These are phyloP conservation scores for Plasmodium chabaudi DNA, from an alignment of 169 alveolate genomes.

Conservation along the genomic window DNA sequence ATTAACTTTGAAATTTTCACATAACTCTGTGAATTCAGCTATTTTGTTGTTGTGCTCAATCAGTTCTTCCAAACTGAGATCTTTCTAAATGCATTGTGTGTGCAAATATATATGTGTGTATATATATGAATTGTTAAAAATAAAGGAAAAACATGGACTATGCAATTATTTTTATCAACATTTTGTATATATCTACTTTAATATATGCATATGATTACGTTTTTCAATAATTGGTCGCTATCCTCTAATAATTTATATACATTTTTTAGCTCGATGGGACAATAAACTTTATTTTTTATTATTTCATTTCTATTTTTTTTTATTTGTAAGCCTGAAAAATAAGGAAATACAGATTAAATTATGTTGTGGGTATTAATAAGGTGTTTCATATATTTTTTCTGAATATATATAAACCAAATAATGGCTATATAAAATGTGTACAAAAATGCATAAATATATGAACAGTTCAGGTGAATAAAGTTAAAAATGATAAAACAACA, in stretches of 20 bases:
- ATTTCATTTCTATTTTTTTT: conserved; percentile 53
- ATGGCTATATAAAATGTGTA: no score
- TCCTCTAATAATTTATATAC: conserved; percentile 52
- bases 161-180: no score
- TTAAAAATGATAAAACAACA: not conserved
- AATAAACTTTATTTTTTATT: conserved; percentile 65
- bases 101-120: not conserved
- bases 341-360: not conserved
- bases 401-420: no score
- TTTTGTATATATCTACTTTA: no score
- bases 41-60: conserved; percentile 19
- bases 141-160: no score
- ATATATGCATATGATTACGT: conserved; percentile 11
- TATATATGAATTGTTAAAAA: not conserved
- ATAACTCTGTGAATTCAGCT: conserved; percentile 9
- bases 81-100: conserved; percentile 4
- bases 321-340: conserved; percentile 43
- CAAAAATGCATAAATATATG: not conserved
- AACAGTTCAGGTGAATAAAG: not conserved
- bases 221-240: conserved; percentile 34
- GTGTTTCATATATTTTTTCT: no score
- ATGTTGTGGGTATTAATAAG: no score
- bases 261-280: conserved; percentile 65
- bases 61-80: not conserved
- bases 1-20: conserved; percentile 39